Percentiles rank a stretch among this genome's conserved stretches.
Conservation (phyloP, 179 eudicot genomes). For the Beta corolliflora region DNA sequence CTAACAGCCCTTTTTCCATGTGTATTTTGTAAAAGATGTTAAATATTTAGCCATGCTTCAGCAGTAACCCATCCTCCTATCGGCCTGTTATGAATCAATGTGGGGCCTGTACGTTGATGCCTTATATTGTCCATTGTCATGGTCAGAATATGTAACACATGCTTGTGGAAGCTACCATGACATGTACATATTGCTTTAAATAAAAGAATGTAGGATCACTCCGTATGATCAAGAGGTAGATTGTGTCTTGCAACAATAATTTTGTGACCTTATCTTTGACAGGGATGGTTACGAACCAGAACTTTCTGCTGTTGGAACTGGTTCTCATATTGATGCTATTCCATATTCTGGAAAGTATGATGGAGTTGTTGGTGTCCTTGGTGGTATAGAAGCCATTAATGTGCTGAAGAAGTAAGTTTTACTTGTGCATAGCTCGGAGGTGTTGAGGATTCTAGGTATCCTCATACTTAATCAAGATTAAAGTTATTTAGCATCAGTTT, state of each 20-base stretch:
- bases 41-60: no score
- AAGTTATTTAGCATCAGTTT: neutral
- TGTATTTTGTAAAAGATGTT: neutral
- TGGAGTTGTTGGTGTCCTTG: conserved; percentile 96
- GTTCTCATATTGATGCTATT: conserved; percentile 96
- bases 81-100: neutral
- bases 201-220: neutral
- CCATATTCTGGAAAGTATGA: conserved; percentile 98
- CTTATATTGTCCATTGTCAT: neutral
- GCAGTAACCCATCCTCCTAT: neutral
- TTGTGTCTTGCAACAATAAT: neutral
- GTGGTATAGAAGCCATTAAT: conserved; percentile 94
- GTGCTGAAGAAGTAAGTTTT: conserved; percentile 65
- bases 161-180: neutral
- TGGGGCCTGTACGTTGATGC: neutral
- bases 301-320: conserved; percentile 76
- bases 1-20: neutral
- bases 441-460: neutral
- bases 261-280: conserved; percentile 20
- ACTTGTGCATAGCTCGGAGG: neutral
- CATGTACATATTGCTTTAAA: neutral
- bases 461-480: neutral
- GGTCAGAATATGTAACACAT: neutral
- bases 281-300: conserved; percentile 87
- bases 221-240: neutral